A percentile compares a stretch with the other conserved stretches of the same genome.
Evolutionary conservation across 768 basidiomycete genomes (phyloP).

Genomic region (Termitomyces sp.): DNA sequence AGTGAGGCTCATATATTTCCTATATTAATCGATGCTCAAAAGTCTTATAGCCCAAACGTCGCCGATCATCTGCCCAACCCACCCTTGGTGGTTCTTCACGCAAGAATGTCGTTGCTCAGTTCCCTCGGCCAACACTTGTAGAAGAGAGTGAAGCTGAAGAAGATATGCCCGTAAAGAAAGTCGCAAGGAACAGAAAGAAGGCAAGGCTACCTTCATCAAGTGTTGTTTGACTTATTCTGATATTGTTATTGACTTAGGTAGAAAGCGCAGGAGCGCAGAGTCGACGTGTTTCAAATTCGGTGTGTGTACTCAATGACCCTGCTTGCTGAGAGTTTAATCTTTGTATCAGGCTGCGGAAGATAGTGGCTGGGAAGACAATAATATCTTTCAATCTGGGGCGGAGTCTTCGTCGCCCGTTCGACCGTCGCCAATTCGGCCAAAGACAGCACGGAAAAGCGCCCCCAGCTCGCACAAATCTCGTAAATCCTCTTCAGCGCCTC

Average conservation of each 20-base stretch:
- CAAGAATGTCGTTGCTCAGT: conserved; percentile 30
- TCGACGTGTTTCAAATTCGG: conserved; percentile 49
- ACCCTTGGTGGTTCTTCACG: conserved; percentile 44
- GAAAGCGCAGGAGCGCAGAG: conserved; percentile 45
- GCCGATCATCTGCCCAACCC: conserved; percentile 77
- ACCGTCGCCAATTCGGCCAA: conserved; percentile 47
- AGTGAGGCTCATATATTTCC: conserved; percentile 31
- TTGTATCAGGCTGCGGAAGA: conserved; percentile 39
- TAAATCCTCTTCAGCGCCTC: conserved; percentile 70
- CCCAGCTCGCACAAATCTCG: conserved; percentile 43
- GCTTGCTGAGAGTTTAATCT: background rate
- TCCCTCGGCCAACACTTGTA: conserved; percentile 37
- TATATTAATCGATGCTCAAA: conserved; percentile 6
- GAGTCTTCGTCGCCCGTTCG: conserved; percentile 78
- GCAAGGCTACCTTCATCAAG: conserved; percentile 26
- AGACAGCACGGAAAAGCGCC: conserved; percentile 34
- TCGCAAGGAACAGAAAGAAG: conserved; percentile 52
- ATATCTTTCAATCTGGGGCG: conserved; percentile 85
- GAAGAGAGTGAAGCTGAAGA: conserved; percentile 81
- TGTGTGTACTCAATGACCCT: conserved; percentile 15
- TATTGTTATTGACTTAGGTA: conserved; percentile 22
- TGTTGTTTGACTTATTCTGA: conserved; percentile 2
- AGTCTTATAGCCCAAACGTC: conserved; percentile 58
- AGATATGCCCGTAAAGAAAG: conserved; percentile 52
- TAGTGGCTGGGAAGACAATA: conserved; percentile 88